Evolutionary conservation across 2,329 filamentous ascomycete genomes (phyloP).

Genomic region (Aspergillus tamarii): DNA sequence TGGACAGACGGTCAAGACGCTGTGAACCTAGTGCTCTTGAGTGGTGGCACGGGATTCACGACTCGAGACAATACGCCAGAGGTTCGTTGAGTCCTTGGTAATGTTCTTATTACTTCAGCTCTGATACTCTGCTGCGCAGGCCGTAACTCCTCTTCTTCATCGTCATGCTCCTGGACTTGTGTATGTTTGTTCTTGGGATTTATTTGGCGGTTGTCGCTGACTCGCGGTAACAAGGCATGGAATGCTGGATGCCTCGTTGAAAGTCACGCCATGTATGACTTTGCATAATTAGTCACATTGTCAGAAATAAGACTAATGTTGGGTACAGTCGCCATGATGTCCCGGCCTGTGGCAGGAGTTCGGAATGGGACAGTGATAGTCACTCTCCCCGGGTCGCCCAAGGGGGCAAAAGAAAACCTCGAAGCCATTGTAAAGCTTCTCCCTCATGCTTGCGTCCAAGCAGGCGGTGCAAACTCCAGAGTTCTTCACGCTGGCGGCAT

Average conservation of each 20-base stretch:
- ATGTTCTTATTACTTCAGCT: constrained; percentile 3
- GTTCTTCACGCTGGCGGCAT: constrained; percentile 77
- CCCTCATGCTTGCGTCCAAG: constrained; percentile 92
- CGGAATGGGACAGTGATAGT: constrained; percentile 79
- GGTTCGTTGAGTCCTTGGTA: constrained; percentile 53
- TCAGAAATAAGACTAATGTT: constrained; percentile 22
- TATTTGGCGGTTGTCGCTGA: constrained; percentile 20
- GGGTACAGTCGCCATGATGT: constrained; percentile 86
- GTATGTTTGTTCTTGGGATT: constrained; percentile 45
- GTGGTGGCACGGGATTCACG: constrained; percentile 92
- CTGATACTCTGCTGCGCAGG: constrained; percentile 54
- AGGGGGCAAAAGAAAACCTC: constrained; percentile 92
- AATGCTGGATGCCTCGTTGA: constrained; percentile 83
- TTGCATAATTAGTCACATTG: constrained; percentile 23
- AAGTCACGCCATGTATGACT: constrained; percentile 89
- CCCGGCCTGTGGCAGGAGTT: constrained; percentile 86
- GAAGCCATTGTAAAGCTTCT: constrained; percentile 83
- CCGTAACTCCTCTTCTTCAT: constrained; percentile 76
- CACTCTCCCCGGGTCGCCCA: constrained; percentile 91
- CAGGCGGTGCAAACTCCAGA: constrained; percentile 80
- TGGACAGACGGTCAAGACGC: constrained; percentile 72
- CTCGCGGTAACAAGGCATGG: constrained; percentile 62
- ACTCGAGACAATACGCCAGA: constrained; percentile 85
- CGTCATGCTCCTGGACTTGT: constrained; percentile 86
- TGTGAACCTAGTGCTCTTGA: constrained; percentile 79